Percentiles rank a stretch among this genome's conserved stretches.
phyloP scores from a whole-genome alignment of 305 asterid species.

The Fraxinus angustifolia region DNA sequence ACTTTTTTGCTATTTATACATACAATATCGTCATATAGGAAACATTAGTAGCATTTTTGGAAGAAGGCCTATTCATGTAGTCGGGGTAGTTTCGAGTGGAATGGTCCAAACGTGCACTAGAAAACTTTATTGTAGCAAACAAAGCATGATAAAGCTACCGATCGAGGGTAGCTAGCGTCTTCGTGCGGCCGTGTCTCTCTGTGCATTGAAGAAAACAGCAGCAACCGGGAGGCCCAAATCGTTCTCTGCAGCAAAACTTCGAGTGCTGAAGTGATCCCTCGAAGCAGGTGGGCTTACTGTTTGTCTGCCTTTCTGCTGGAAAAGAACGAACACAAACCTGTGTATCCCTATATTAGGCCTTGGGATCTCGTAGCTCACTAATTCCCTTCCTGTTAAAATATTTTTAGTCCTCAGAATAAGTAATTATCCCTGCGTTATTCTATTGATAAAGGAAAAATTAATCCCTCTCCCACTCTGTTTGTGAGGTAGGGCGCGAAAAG shows the following conservation, averaged over 20 bases:
- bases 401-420: background rate
- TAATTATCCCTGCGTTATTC: background rate
- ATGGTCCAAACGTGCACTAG: background rate
- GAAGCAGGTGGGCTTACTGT: conserved; percentile 49
- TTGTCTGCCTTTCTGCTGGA: conserved; percentile 57
- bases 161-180: conserved; percentile 37
- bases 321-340: conserved; percentile 71
- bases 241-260: conserved; percentile 55
- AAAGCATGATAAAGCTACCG: background rate
- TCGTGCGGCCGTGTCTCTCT: conserved; percentile 82
- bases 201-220: conserved; percentile 78
- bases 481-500: background rate
- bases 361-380: conserved; percentile 64
- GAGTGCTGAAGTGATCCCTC: conserved; percentile 52
- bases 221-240: conserved; percentile 70
- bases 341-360: conserved; percentile 79
- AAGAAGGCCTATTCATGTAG: background rate
- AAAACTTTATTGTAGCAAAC: background rate
- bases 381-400: conserved; percentile 49
- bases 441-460: background rate
- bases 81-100: background rate
- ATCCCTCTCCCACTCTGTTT: background rate
- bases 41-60: background rate
- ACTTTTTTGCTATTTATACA: background rate
- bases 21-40: background rate